Conservation (phyloP, 2,329 filamentous ascomycete species). For the Xylariaceae sp. region DNA sequence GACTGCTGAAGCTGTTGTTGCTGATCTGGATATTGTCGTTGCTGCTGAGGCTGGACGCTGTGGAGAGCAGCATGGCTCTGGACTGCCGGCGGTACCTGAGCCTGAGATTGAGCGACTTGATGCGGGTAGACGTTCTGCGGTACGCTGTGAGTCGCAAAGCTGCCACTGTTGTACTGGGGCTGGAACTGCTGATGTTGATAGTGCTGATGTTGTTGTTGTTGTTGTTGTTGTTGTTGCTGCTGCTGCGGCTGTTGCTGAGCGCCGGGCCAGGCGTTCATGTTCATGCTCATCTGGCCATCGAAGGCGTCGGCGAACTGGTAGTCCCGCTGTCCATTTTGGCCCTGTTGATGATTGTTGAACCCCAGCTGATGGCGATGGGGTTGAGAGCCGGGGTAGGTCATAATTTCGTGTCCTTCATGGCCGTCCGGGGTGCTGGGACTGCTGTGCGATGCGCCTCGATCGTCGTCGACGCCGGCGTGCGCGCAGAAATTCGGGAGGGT, state of each 20-base stretch:
- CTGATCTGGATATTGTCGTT: conserved; percentile 22
- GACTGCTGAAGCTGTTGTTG: conserved; percentile 28
- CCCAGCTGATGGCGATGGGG: conserved; percentile 32
- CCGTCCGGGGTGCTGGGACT: conserved; percentile 13
- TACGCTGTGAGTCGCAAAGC: conserved; percentile 2
- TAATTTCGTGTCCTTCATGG: conserved; percentile 29
- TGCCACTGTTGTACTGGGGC: conserved; percentile 1
- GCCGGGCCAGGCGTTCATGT: conserved; percentile 27
- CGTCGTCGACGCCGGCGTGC: too few species aligned
- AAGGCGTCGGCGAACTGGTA: neutral
- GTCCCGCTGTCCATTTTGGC: conserved; percentile 20
- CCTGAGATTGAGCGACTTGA: conserved; percentile 12
- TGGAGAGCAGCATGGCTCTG: too few species aligned
- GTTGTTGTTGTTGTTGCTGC: conserved; percentile 27
- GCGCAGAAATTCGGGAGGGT: too few species aligned
- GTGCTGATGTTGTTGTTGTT: conserved; percentile 23
- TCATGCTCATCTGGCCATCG: neutral
- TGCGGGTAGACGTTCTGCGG: conserved; percentile 2
- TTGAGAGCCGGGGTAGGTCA: conserved; percentile 34
- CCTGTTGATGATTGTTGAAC: conserved; percentile 27
- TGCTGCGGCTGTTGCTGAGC: conserved; percentile 23
- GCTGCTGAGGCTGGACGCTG: conserved; percentile 16
- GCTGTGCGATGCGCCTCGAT: neutral
- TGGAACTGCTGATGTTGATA: conserved; percentile 7
- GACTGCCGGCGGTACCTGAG: conserved; percentile 24